phyloP scores from a whole-genome alignment of 1,284 basidiomycete species.

The Ganoderma multipileum region DNA sequence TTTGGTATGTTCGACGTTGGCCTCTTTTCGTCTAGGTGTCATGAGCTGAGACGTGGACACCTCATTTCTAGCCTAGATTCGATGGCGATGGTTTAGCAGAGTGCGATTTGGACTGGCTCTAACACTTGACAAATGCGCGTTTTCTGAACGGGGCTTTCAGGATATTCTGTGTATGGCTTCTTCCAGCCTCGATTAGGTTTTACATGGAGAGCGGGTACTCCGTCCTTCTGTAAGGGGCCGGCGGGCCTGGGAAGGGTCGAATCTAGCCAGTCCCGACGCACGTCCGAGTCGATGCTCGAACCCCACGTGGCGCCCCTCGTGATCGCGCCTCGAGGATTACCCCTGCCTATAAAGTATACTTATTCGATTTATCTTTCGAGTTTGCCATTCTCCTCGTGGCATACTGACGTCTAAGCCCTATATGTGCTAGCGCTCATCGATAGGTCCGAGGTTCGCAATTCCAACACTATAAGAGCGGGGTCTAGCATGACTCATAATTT shows the following conservation, averaged over 20 bases:
- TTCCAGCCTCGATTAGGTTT: neutral
- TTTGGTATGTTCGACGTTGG: neutral
- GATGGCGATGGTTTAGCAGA: neutral
- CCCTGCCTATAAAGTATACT: no score
- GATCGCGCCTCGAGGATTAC: no score
- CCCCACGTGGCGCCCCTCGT: neutral
- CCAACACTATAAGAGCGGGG: neutral
- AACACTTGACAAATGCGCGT: neutral
- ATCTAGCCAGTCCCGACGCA: no score
- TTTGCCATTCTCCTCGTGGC: no score
- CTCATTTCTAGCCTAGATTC: neutral
- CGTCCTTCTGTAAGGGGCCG: neutral
- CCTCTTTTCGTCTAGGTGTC: neutral
- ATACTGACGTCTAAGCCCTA: no score
- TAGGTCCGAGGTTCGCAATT: neutral
- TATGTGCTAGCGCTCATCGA: no score
- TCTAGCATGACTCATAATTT: neutral
- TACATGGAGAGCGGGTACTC: neutral
- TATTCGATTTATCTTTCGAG: no score
- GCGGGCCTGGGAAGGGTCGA: no score
- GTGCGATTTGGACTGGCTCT: no score
- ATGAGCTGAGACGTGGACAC: neutral
- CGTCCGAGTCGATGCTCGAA: no score
- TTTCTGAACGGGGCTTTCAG: neutral
- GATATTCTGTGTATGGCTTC: neutral